Conservation (phyloP, 192 early-diverging fungal genomes). For the Irineochytrium annulatum region DNA sequence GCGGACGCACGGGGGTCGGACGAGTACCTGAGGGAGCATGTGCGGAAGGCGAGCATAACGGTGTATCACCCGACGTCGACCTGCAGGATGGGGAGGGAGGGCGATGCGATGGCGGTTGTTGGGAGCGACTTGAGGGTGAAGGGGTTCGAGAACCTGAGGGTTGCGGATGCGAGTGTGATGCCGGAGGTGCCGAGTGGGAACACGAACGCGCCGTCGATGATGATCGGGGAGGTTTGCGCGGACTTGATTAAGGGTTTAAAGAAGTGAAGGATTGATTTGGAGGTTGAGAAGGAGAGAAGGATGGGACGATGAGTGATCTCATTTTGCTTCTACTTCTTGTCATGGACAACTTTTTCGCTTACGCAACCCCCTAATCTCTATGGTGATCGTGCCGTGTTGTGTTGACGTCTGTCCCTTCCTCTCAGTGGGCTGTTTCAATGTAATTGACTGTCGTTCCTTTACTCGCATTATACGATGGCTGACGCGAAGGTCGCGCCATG, state of each 20-base stretch:
- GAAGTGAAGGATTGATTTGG: too few species aligned
- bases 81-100: constrained; percentile 9
- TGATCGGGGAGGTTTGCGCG: constrained; percentile 23
- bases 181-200: constrained; percentile 17
- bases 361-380: too few species aligned
- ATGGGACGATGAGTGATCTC: too few species aligned
- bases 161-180: constrained; percentile 23
- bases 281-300: too few species aligned
- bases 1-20: background rate
- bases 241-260: constrained; percentile 20
- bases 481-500: too few species aligned
- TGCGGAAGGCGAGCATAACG: background rate
- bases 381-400: too few species aligned
- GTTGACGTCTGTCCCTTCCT: too few species aligned
- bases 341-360: too few species aligned
- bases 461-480: too few species aligned
- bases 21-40: constrained; percentile 16
- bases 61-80: constrained; percentile 18
- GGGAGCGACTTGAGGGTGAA: constrained; percentile 13
- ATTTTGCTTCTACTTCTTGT: too few species aligned
- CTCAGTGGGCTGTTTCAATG: too few species aligned
- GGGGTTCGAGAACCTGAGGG: constrained; percentile 14
- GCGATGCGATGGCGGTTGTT: background rate
- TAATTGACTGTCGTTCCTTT: too few species aligned
- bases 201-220: constrained; percentile 19